phyloP scores from a whole-genome alignment of 1,284 basidiomycete genomes.

The Apiotrichum veenhuisii region DNA sequence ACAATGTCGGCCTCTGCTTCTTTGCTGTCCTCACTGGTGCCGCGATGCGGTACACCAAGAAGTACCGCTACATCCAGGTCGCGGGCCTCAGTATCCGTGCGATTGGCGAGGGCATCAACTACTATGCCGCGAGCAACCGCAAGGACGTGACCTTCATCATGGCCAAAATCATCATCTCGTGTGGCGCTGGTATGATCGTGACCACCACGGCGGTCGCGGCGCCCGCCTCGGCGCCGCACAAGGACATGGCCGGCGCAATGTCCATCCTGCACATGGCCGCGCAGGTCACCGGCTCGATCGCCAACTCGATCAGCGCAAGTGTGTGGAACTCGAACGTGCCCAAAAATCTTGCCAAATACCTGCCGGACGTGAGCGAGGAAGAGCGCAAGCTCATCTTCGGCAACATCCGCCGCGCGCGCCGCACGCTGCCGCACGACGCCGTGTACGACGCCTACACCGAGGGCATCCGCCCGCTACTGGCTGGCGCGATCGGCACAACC shows the following conservation, averaged over 20 bases:
- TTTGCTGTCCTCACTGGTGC: conserved; percentile 40
- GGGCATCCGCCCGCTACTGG: conserved; percentile 22
- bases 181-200: conserved; percentile 26
- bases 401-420: conserved; percentile 26
- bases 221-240: conserved; percentile 9
- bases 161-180: conserved; percentile 24
- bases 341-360: conserved; percentile 24
- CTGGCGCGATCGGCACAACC: conserved; percentile 28
- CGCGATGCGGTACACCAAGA: conserved; percentile 40
- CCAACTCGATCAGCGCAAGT: neutral
- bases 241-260: conserved; percentile 8
- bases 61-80: conserved; percentile 44
- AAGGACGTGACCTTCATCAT: conserved; percentile 35
- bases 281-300: conserved; percentile 10
- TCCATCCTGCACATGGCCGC: conserved; percentile 9
- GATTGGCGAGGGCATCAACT: conserved; percentile 16
- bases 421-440: conserved; percentile 26
- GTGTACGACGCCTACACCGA: conserved; percentile 35
- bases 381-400: conserved; percentile 34
- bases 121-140: conserved; percentile 2
- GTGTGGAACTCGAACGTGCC: conserved; percentile 28
- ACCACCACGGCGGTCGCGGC: conserved; percentile 35
- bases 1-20: conserved; percentile 30
- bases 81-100: conserved; percentile 26
- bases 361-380: conserved; percentile 29